phyloP scores from a whole-genome alignment of 1,284 basidiomycete genomes.

The Vanrija sp. region DNA sequence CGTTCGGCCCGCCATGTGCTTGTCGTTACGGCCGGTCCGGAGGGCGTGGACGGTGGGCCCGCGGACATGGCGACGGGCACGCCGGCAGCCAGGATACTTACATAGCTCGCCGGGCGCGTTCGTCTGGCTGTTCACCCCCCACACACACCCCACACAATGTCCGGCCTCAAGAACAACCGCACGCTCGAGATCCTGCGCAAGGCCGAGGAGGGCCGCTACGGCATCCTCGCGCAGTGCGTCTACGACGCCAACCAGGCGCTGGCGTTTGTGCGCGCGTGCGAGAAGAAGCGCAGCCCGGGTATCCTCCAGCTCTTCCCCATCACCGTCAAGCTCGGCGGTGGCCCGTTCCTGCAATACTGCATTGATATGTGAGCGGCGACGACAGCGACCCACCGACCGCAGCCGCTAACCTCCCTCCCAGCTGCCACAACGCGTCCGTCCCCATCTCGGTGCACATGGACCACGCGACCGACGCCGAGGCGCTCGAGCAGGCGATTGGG shows the following conservation, averaged over 20 bases:
- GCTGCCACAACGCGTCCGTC: conserved; percentile 51
- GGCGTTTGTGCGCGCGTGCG: conserved; percentile 44
- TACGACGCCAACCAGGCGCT: conserved; percentile 45
- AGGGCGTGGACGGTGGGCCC: neutral
- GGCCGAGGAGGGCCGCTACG: conserved; percentile 45
- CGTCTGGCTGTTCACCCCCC: neutral
- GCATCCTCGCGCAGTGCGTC: conserved; percentile 36
- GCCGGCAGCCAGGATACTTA: too few species aligned
- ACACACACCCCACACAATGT: conserved; percentile 17
- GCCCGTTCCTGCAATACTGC: conserved; percentile 34
- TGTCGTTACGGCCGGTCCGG: too few species aligned
- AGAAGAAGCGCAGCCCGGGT: conserved; percentile 40
- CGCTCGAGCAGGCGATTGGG: conserved; percentile 49
- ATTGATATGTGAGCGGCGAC: conserved; percentile 37
- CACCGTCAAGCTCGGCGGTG: conserved; percentile 34
- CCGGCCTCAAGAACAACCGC: conserved; percentile 36
- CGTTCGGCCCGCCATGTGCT: too few species aligned
- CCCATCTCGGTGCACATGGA: conserved; percentile 50
- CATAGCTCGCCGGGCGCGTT: too few species aligned
- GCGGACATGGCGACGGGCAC: neutral
- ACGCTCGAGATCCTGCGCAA: conserved; percentile 45
- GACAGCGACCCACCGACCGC: too few species aligned
- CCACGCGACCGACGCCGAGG: conserved; percentile 51
- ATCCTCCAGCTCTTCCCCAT: conserved; percentile 48
- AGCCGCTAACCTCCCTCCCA: conserved; percentile 55